Conservation (phyloP, 2,329 filamentous ascomycete species). For the Colletotrichum tamarilloi region DNA sequence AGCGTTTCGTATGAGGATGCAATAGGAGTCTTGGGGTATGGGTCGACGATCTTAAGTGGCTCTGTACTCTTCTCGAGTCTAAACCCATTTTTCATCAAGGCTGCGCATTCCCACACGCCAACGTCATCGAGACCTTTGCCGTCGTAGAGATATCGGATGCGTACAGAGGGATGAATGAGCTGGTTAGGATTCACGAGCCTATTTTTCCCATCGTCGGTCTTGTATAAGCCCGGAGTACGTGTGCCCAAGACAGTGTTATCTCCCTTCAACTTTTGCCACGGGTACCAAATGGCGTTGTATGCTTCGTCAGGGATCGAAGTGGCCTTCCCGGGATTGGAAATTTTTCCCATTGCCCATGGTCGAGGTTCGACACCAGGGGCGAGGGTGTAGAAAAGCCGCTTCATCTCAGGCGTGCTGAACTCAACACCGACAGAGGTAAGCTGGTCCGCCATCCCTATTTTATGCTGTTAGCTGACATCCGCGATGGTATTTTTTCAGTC, state of each 20-base stretch:
- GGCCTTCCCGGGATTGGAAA: conserved; percentile 31
- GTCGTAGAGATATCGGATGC: conserved; percentile 45
- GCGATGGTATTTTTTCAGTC: too few species aligned
- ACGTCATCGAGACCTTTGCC: conserved; percentile 44
- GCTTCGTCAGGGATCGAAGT: conserved; percentile 25
- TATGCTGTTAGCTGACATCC: not conserved
- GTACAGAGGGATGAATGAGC: conserved; percentile 45
- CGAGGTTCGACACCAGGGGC: conserved; percentile 22
- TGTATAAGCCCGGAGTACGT: conserved; percentile 42
- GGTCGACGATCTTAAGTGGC: not conserved
- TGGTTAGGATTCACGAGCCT: conserved; percentile 38
- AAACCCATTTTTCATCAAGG: conserved; percentile 35
- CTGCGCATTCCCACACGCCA: conserved; percentile 39
- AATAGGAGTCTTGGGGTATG: not conserved
- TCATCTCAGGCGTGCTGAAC: conserved; percentile 38
- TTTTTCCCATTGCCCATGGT: conserved; percentile 37
- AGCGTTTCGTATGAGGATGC: conserved; percentile 29
- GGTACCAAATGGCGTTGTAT: conserved; percentile 14
- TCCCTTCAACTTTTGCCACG: conserved; percentile 10
- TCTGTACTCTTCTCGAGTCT: conserved; percentile 9
- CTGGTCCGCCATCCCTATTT: conserved; percentile 40
- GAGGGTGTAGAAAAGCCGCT: conserved; percentile 36
- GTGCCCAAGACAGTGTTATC: conserved; percentile 15
- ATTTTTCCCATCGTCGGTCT: conserved; percentile 25
- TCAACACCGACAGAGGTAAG: conserved; percentile 39